Evolutionary conservation across 2,329 filamentous ascomycete species (phyloP).

Genomic region (Penicillium aurantiogriseum): DNA sequence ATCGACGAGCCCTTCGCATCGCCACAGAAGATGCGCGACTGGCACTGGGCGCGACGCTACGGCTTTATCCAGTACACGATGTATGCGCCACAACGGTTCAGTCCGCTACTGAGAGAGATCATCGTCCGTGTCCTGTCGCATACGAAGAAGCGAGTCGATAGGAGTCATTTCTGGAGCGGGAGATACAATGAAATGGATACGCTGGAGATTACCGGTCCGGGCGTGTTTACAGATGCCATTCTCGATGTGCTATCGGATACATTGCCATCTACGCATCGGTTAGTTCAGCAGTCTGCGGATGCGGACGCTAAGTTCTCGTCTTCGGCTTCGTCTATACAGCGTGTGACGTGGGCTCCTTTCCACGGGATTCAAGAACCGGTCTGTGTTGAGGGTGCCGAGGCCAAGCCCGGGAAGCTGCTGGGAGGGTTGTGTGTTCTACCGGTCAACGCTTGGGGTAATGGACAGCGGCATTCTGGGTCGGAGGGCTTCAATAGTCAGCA

Average conservation of each 20-base stretch:
- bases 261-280: conserved; percentile 26
- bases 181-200: conserved; percentile 30
- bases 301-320: conserved; percentile 23
- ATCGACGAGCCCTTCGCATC: conserved; percentile 40
- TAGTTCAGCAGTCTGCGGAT: conserved; percentile 25
- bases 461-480: conserved; percentile 35
- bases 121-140: conserved; percentile 36
- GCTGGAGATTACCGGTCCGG: conserved; percentile 35
- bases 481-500: conserved; percentile 28
- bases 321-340: conserved; percentile 12
- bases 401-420: conserved; percentile 55
- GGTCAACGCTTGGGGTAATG: conserved; percentile 58
- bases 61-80: conserved; percentile 37
- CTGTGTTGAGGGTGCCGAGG: conserved; percentile 27
- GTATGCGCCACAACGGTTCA: conserved; percentile 37
- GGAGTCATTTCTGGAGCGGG: conserved; percentile 14
- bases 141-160: conserved; percentile 28
- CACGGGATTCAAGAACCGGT: conserved; percentile 26
- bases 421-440: conserved; percentile 88
- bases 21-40: conserved; percentile 30
- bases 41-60: conserved; percentile 38
- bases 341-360: conserved; percentile 39
- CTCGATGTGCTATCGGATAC: conserved; percentile 32
- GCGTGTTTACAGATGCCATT: conserved; percentile 36
- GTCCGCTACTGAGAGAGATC: conserved; percentile 32